These are phyloP conservation scores for Casaregolazyma lundiana DNA, from an alignment of 1,139 yeast genomes.

Conservation along the genomic window DNA sequence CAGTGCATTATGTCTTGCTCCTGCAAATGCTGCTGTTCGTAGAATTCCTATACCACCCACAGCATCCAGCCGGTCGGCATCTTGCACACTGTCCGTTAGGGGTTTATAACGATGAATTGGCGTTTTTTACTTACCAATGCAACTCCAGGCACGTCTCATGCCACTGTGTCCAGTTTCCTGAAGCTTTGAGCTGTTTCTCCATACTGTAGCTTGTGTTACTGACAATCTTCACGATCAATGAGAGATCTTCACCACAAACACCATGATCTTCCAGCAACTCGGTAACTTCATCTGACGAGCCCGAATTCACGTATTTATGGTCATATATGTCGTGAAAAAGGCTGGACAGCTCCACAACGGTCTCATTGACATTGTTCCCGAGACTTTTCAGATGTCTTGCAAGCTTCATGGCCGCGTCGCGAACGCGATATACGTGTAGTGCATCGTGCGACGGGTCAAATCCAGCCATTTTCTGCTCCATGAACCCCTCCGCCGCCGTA, in stretches of 20 bases:
- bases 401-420: constrained; percentile 26
- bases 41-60: constrained; percentile 37
- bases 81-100: constrained; percentile 29
- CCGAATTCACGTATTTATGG: constrained; percentile 30
- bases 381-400: constrained; percentile 17
- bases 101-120: not conserved
- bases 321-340: constrained; percentile 37
- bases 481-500: constrained; percentile 19
- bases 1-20: constrained; percentile 29
- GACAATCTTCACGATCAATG: constrained; percentile 27
- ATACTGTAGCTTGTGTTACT: constrained; percentile 30
- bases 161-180: constrained; percentile 30
- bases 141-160: constrained; percentile 29
- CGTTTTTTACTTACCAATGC: constrained; percentile 23
- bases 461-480: constrained; percentile 24
- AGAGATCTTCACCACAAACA: constrained; percentile 19
- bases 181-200: constrained; percentile 27
- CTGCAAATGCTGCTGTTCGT: constrained; percentile 34
- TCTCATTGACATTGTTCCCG: constrained; percentile 19
- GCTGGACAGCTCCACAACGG: constrained; percentile 35
- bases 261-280: constrained; percentile 20
- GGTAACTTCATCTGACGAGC: constrained; percentile 15
- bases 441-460: constrained; percentile 34
- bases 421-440: constrained; percentile 32
- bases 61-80: constrained; percentile 39